These are phyloP conservation scores for Metschnikowia aberdeeniae DNA, from an alignment of 805 yeast species.

Conservation along the genomic window DNA sequence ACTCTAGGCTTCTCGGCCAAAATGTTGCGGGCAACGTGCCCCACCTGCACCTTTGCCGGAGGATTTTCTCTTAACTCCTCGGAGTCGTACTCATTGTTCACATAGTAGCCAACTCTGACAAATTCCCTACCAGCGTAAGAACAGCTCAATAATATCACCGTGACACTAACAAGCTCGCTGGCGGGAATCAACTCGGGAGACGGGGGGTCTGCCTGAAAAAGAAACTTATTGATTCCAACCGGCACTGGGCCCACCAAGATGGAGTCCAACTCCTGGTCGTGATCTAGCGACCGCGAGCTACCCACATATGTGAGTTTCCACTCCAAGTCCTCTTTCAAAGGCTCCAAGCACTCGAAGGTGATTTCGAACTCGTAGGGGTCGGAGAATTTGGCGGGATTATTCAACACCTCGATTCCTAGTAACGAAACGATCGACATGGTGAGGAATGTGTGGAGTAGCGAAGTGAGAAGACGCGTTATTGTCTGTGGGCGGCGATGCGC, in stretches of 20 bases:
- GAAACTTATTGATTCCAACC: conserved; percentile 90
- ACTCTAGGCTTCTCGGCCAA: conserved; percentile 97
- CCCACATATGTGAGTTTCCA: conserved; percentile 98
- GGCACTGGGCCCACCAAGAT: conserved; percentile 98
- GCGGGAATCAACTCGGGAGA: conserved; percentile 95
- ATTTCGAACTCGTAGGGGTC: conserved; percentile 96
- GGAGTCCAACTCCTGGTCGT: conserved; percentile 95
- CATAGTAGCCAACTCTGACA: conserved; percentile 96
- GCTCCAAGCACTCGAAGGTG: conserved; percentile 94
- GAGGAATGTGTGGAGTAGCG: neutral
- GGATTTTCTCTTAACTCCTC: conserved; percentile 93
- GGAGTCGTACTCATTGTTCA: conserved; percentile 91
- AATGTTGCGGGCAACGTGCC: conserved; percentile 88
- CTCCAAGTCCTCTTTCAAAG: conserved; percentile 86
- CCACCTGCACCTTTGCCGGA: conserved; percentile 89
- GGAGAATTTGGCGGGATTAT: conserved; percentile 90
- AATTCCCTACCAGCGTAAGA: conserved; percentile 91
- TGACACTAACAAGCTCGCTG: conserved; percentile 88
- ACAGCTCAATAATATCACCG: conserved; percentile 89
- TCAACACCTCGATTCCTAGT: conserved; percentile 84
- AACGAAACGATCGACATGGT: conserved; percentile 89
- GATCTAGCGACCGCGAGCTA: conserved; percentile 87
- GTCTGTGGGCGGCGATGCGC: neutral
- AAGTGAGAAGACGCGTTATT: conserved; percentile 1
- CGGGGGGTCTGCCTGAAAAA: conserved; percentile 95